These are phyloP conservation scores for Tuber borchii DNA, from an alignment of 495 filamentous ascomycete species.

Conservation along the genomic window DNA sequence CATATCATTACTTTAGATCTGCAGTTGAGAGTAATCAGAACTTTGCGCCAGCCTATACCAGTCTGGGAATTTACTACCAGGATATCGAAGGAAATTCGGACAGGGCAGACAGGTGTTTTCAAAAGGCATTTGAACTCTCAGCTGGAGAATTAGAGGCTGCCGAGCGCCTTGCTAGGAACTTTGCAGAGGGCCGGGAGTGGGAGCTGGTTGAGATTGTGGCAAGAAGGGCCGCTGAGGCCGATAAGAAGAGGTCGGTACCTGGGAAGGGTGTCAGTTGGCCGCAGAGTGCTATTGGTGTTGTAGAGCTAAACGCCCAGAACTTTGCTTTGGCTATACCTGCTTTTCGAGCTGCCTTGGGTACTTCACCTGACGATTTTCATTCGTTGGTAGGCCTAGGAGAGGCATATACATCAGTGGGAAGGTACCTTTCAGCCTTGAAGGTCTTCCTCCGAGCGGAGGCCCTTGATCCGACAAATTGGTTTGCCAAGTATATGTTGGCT, in stretches of 20 bases:
- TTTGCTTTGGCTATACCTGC: conserved; percentile 79
- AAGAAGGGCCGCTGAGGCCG: conserved; percentile 85
- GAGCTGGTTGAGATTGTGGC: conserved; percentile 89
- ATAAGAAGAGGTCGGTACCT: conserved; percentile 77
- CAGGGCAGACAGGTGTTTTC: conserved; percentile 81
- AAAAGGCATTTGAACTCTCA: conserved; percentile 94
- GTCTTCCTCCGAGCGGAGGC: conserved; percentile 72
- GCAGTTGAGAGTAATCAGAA: conserved; percentile 82
- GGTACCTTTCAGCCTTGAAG: conserved; percentile 86
- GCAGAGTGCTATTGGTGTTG: conserved; percentile 90
- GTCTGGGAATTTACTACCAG: conserved; percentile 86
- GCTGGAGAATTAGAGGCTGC: conserved; percentile 79
- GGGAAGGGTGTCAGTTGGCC: conserved; percentile 94
- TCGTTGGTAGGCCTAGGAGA: conserved; percentile 95
- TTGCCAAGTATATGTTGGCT: conserved; percentile 92
- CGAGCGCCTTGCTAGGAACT: conserved; percentile 73
- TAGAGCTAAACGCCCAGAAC: conserved; percentile 84
- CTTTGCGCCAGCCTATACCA: conserved; percentile 87
- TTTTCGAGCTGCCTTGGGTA: conserved; percentile 82
- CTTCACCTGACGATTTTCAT: conserved; percentile 78
- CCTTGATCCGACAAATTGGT: conserved; percentile 65
- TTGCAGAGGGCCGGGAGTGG: conserved; percentile 88
- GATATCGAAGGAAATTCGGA: conserved; percentile 83
- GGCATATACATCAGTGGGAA: conserved; percentile 87
- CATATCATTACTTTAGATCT: conserved; percentile 75